Evolutionary conservation across 1,284 basidiomycete species (phyloP).

Genomic region (Naganishia liquefaciens): DNA sequence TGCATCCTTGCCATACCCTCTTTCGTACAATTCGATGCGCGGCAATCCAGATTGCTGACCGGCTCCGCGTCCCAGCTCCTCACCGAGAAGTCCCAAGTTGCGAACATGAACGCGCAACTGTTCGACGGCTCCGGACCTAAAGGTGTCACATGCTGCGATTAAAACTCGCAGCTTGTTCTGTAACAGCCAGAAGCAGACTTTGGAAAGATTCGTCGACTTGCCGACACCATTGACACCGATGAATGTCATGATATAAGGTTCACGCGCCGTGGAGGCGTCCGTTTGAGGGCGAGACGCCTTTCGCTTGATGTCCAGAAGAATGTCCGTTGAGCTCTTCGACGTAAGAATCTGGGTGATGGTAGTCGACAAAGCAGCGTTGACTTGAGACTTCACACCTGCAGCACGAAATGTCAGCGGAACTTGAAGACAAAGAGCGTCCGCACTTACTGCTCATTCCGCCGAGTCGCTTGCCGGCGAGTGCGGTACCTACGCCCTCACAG

Average conservation of each 20-base stretch:
- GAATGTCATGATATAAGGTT: constrained; percentile 92
- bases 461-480: constrained; percentile 85
- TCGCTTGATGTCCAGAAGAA: constrained; percentile 69
- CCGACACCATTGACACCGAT: constrained; percentile 99
- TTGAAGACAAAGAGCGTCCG: not conserved
- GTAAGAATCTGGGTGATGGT: constrained; percentile 92
- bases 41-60: constrained; percentile 39
- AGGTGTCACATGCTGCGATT: constrained; percentile 98
- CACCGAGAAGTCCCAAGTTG: constrained; percentile 85
- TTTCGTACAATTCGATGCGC: constrained; percentile 88
- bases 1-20: constrained; percentile 97
- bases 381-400: constrained; percentile 77
- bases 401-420: not conserved
- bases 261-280: constrained; percentile 58
- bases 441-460: constrained; percentile 77
- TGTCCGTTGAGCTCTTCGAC: constrained; percentile 93
- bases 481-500: constrained; percentile 87
- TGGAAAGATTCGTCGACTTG: constrained; percentile 96
- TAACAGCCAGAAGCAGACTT: constrained; percentile 98
- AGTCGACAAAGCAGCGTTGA: constrained; percentile 77
- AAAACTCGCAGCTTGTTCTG: constrained; percentile 91
- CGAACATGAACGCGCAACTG: constrained; percentile 95
- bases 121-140: constrained; percentile 96
- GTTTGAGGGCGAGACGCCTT: constrained; percentile 61
- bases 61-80: constrained; percentile 60